Percentiles rank a stretch among this genome's conserved stretches.
These are phyloP conservation scores for Lipomyces anomalus DNA, from an alignment of 805 yeast species.

Conservation along the genomic window DNA sequence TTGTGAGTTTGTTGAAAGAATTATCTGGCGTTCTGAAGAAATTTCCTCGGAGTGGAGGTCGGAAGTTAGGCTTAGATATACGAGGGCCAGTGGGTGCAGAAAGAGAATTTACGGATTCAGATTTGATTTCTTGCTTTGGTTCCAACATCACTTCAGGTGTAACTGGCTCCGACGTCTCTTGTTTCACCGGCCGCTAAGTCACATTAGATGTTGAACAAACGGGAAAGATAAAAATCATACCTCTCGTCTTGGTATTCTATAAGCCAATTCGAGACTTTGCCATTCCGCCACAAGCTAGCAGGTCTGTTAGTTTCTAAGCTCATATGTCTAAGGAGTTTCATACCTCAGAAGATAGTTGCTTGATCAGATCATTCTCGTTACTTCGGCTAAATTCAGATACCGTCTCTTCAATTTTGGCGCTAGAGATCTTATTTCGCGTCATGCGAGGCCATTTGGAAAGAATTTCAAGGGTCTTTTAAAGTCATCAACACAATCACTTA, in stretches of 20 bases:
- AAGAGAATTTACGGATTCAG: neutral
- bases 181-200: conserved; percentile 21
- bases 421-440: conserved; percentile 69
- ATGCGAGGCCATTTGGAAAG: conserved; percentile 62
- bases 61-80: neutral
- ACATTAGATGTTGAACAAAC: too few relatives aligned
- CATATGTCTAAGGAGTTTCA: too few relatives aligned
- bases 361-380: conserved; percentile 32
- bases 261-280: conserved; percentile 73
- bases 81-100: conserved; percentile 3
- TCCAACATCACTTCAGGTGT: too few relatives aligned
- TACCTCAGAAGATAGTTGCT: conserved; percentile 38
- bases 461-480: too few relatives aligned
- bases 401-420: conserved; percentile 64
- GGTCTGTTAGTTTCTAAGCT: too few relatives aligned
- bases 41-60: conserved; percentile 5
- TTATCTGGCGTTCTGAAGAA: too few relatives aligned
- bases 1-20: too few relatives aligned
- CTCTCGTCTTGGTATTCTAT: conserved; percentile 69
- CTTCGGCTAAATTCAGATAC: conserved; percentile 41
- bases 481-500: too few relatives aligned
- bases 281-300: conserved; percentile 61
- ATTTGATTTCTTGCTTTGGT: too few relatives aligned
- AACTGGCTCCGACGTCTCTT: too few relatives aligned
- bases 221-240: too few relatives aligned